Percentiles rank a stretch among this genome's conserved stretches.
Conservation (phyloP, 257 asterid species). For the Verbascum thapsus region DNA sequence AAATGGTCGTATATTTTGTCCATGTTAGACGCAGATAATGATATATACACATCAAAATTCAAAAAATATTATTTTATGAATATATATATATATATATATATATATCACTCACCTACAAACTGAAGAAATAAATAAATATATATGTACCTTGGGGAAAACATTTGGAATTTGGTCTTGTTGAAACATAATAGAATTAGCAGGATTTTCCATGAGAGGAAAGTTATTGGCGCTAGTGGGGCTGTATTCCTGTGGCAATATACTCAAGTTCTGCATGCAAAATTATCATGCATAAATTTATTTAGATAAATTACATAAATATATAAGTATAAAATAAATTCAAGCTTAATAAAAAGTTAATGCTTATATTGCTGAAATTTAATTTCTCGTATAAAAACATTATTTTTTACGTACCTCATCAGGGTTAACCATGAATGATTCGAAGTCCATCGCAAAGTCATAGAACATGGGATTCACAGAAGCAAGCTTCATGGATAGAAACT, state of each 20-base stretch:
- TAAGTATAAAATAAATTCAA: too few species aligned
- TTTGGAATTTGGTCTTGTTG: constrained; percentile 47
- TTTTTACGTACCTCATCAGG: constrained; percentile 63
- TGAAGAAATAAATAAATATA: constrained; percentile 10
- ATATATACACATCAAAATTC: too few species aligned
- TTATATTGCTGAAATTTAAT: neutral
- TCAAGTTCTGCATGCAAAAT: constrained; percentile 32
- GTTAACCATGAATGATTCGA: constrained; percentile 56
- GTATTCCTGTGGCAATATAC: constrained; percentile 35
- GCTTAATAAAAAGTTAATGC: too few species aligned
- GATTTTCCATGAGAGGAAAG: constrained; percentile 43
- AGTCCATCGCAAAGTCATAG: constrained; percentile 74
- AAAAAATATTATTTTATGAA: too few species aligned
- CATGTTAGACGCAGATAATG: too few species aligned
- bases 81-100: constrained; percentile 26
- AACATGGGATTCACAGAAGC: constrained; percentile 69
- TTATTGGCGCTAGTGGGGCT: constrained; percentile 44
- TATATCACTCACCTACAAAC: too few species aligned
- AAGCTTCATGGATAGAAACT: constrained; percentile 96
- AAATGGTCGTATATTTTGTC: constrained; percentile 38
- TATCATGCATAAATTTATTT: constrained; percentile 11
- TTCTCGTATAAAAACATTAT: neutral
- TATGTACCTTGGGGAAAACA: constrained; percentile 36
- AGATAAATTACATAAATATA: neutral
- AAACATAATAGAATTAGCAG: constrained; percentile 42